phyloP scores from a whole-genome alignment of 2,329 filamentous ascomycete species.

The Pezicula carpinea region DNA sequence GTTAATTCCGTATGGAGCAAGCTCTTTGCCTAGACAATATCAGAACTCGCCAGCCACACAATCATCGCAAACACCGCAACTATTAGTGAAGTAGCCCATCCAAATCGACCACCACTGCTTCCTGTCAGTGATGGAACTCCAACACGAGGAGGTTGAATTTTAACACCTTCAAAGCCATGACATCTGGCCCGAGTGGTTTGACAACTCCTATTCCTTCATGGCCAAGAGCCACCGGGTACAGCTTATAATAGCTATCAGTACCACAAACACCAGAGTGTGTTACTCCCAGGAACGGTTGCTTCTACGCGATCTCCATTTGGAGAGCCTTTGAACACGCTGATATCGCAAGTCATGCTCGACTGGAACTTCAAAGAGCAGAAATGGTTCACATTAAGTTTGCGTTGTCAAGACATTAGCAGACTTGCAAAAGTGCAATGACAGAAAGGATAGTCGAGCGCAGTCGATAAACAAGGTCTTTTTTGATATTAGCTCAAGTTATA shows the following conservation, averaged over 20 bases:
- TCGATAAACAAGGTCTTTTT: too few relatives aligned
- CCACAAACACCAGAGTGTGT: background rate
- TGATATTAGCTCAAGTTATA: too few relatives aligned
- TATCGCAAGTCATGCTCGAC: background rate
- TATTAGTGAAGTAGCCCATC: background rate
- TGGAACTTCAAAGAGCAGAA: too few relatives aligned
- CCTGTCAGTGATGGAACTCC: background rate
- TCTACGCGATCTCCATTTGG: background rate
- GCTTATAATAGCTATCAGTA: background rate
- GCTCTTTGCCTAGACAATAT: background rate
- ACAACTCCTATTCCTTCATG: background rate
- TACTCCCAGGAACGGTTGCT: background rate
- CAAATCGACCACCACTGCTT: background rate
- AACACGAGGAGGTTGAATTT: background rate
- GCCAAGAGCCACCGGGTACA: background rate
- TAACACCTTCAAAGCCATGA: background rate
- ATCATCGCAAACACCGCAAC: background rate
- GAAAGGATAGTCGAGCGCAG: too few relatives aligned
- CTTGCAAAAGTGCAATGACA: too few relatives aligned
- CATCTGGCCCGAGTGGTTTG: background rate
- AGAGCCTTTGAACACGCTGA: background rate
- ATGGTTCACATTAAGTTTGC: too few relatives aligned
- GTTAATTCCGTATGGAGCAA: background rate
- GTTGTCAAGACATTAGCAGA: too few relatives aligned
- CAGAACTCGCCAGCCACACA: background rate